Evolutionary conservation across 2,329 filamentous ascomycete genomes (phyloP), one percentile per base, ranked within the genome.

Genomic region (Cyanodermella asteris): DNA sequence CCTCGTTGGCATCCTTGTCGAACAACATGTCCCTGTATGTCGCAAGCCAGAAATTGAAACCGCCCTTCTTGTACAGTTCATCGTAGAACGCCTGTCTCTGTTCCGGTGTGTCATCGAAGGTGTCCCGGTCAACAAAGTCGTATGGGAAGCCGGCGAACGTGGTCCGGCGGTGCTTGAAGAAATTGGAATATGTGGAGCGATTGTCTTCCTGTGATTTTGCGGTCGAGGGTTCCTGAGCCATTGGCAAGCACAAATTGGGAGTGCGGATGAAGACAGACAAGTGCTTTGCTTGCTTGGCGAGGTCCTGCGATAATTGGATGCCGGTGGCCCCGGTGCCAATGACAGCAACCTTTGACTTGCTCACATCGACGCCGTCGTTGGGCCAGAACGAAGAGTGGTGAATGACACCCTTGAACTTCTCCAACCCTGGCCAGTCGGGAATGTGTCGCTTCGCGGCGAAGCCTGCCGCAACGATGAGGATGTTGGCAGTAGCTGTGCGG

Each of bases 241-340:
- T 71, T 0, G 68, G 67, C 1, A 74, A 36, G 0, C 64, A 64
- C 5, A 71, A 47, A 30, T 74, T 75, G 0, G 71, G 70, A 1
- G 67, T 74, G 7, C 71, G 57, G 36, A 74, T 67, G 41, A 73
- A 72, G 18, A 75, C 62, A 3, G 48, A 55, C 2, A 75, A 34
- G 2, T 58, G 44, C 5, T 49, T 54, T 1, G 57, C 64, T 8
- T 52, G 39, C 3, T 59, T 59, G 2, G 56, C 61, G 42, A 59
- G 61, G 26, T 64, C 65, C 33, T 75, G 69, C 1, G 59, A 55
- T 21, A 71, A 59, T 35, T 74, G 69, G 2, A 73, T 59, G 1
- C 68, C 69, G 0, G 64, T 64, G 0, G 67, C 62, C 2, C 69
- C 69, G 0, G 66, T 72, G 8, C 70, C 69, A 17, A 74, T 61